Percentiles rank a stretch among this genome's conserved stretches.
Evolutionary conservation across 2,329 filamentous ascomycete species (phyloP).

Genomic region (Aureobasidium vineae): DNA sequence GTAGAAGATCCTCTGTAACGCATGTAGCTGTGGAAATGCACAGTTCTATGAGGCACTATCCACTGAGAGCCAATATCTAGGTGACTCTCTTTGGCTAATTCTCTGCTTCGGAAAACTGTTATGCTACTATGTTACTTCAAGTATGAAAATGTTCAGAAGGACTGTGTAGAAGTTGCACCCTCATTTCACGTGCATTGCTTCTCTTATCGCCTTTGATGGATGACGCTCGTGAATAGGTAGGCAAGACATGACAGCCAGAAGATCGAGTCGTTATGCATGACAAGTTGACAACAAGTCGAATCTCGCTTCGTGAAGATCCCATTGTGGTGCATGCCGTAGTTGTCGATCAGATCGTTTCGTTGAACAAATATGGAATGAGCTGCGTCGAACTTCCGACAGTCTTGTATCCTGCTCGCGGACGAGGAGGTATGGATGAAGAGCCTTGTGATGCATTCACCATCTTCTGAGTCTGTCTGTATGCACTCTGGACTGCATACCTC

Average conservation of each 20-base stretch:
- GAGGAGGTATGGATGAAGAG: background rate
- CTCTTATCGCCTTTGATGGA: background rate
- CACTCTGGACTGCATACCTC: background rate
- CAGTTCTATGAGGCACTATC: too few relatives aligned
- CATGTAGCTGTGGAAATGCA: too few relatives aligned
- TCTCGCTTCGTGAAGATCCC: conserved; percentile 6
- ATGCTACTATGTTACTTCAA: too few relatives aligned
- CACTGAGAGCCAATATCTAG: too few relatives aligned
- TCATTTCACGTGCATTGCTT: background rate
- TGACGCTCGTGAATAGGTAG: background rate
- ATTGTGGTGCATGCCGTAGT: conserved; percentile 5
- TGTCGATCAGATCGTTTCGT: conserved; percentile 2
- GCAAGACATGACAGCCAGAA: background rate
- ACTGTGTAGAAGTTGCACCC: too few relatives aligned
- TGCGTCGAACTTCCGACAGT: background rate
- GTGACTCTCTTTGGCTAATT: too few relatives aligned
- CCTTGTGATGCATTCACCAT: background rate
- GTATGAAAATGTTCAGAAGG: too few relatives aligned
- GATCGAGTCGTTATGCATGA: background rate
- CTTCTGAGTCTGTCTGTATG: background rate
- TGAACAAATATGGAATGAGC: background rate
- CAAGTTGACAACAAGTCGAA: background rate
- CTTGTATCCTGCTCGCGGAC: background rate
- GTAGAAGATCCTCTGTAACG: too few relatives aligned
- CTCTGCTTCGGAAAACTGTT: too few relatives aligned